phyloP scores from a whole-genome alignment of 352 stramenopile species.

The Globisporangium paddicum region DNA sequence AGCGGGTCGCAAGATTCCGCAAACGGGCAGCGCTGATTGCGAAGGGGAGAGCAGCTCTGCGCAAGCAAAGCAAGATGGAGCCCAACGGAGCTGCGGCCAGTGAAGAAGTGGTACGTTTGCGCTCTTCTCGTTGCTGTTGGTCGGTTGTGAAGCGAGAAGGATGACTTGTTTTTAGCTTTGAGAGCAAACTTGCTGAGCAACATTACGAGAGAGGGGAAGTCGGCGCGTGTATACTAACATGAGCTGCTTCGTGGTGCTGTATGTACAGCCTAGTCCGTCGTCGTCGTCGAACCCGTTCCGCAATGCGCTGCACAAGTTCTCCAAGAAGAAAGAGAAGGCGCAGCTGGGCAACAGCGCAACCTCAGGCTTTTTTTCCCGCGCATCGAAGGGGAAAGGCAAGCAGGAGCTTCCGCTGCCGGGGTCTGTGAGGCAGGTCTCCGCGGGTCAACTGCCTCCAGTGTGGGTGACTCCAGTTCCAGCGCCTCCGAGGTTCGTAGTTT shows the following conservation, averaged over 20 bases:
- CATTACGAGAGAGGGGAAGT: neutral
- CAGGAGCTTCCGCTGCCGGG: constrained; percentile 49
- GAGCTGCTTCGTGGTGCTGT: neutral
- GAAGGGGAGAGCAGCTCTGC: neutral
- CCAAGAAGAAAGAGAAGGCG: constrained; percentile 73
- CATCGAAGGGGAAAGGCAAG: constrained; percentile 23
- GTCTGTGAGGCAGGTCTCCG: constrained; percentile 70
- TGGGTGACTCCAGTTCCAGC: constrained; percentile 64
- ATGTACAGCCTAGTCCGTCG: constrained; percentile 21
- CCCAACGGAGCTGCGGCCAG: constrained; percentile 1
- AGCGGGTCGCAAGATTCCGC: neutral
- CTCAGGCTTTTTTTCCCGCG: constrained; percentile 66
- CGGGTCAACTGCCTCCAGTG: constrained; percentile 66
- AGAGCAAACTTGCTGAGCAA: neutral
- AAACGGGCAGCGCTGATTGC: neutral
- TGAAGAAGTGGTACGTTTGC: constrained; percentile 4
- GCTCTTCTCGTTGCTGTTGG: neutral
- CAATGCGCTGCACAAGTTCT: constrained; percentile 76
- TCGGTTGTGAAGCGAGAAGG: no score
- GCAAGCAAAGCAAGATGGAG: constrained; percentile 5
- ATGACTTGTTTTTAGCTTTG: neutral
- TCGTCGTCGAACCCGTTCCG: constrained; percentile 68
- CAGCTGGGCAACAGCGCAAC: constrained; percentile 38
- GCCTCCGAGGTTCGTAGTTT: constrained; percentile 28
- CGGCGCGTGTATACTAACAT: neutral